phyloP scores from a whole-genome alignment of 768 basidiomycete genomes.

The Rhodocollybia butyracea region DNA sequence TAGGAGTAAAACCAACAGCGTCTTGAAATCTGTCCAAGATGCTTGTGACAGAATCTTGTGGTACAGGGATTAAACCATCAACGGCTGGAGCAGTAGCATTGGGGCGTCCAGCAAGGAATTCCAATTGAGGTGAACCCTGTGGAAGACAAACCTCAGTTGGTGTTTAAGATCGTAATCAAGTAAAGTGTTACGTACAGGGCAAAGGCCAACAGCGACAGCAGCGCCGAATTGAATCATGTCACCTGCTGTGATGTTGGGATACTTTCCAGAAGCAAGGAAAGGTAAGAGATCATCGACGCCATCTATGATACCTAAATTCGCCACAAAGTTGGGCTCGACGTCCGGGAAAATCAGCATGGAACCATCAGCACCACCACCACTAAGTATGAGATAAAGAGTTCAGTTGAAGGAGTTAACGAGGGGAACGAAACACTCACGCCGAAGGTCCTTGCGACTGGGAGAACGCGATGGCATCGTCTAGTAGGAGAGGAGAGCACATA shows the following conservation, averaged over 20 bases:
- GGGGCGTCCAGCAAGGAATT: constrained; percentile 35
- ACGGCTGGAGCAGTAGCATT: constrained; percentile 24
- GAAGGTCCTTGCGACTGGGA: constrained; percentile 7
- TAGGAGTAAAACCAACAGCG: constrained; percentile 11
- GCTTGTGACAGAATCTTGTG: constrained; percentile 22
- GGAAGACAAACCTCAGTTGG: background rate
- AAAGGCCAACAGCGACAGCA: constrained; percentile 32
- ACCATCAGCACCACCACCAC: constrained; percentile 29
- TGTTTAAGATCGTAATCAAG: constrained; percentile 10
- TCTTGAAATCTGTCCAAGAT: constrained; percentile 29
- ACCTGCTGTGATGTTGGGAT: background rate
- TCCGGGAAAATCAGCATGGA: constrained; percentile 24
- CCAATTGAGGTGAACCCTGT: constrained; percentile 29
- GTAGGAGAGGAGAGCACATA: constrained; percentile 14
- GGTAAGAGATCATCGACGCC: constrained; percentile 13
- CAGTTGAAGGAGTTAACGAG: background rate
- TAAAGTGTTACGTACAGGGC: constrained; percentile 24
- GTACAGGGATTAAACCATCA: constrained; percentile 31
- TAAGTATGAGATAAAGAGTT: constrained; percentile 4
- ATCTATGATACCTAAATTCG: constrained; percentile 12
- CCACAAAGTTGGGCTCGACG: constrained; percentile 18
- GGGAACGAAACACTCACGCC: background rate
- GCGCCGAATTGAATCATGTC: constrained; percentile 29
- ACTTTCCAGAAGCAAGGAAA: constrained; percentile 7
- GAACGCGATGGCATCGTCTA: constrained; percentile 21